phyloP scores from a whole-genome alignment of 2,329 filamentous ascomycete genomes.

The Monosporascus sp. region DNA sequence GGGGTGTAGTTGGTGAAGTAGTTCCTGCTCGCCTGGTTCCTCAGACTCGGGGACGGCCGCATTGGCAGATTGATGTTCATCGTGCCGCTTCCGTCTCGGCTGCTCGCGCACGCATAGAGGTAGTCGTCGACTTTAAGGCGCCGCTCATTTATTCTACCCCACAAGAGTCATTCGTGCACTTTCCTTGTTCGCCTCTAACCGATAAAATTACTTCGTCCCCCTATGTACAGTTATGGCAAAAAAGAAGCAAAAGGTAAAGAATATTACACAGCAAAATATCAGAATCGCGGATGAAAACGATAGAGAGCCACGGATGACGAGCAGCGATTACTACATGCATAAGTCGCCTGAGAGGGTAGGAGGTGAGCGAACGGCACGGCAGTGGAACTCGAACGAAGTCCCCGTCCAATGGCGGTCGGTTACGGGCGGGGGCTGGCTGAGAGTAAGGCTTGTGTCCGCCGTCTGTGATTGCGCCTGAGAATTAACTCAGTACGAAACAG shows the following conservation, averaged over 20 bases:
- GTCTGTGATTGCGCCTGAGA: neutral
- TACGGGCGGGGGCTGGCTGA: neutral
- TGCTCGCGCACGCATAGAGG: too few species aligned
- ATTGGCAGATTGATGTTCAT: conserved; percentile 51
- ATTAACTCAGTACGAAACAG: too few species aligned
- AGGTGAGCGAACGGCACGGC: conserved; percentile 1
- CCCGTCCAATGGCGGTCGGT: neutral
- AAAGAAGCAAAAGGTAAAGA: neutral
- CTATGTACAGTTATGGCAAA: neutral
- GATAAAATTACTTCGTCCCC: neutral
- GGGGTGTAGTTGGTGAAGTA: conserved; percentile 53
- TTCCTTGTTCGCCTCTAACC: too few species aligned
- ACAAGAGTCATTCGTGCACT: too few species aligned
- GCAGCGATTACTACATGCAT: too few species aligned
- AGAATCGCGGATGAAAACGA: too few species aligned
- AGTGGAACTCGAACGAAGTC: neutral
- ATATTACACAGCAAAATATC: neutral
- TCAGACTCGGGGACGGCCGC: conserved; percentile 40
- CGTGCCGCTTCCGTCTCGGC: conserved; percentile 5
- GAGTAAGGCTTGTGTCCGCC: neutral
- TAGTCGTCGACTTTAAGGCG: too few species aligned
- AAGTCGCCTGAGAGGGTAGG: neutral
- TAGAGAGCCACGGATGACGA: too few species aligned
- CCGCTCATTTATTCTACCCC: too few species aligned
- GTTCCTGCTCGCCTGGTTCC: conserved; percentile 52